Evolutionary conservation across 176 grass and related monocot species (phyloP), one percentile per base, ranked within the genome.

Genomic region (Avena sativa): DNA sequence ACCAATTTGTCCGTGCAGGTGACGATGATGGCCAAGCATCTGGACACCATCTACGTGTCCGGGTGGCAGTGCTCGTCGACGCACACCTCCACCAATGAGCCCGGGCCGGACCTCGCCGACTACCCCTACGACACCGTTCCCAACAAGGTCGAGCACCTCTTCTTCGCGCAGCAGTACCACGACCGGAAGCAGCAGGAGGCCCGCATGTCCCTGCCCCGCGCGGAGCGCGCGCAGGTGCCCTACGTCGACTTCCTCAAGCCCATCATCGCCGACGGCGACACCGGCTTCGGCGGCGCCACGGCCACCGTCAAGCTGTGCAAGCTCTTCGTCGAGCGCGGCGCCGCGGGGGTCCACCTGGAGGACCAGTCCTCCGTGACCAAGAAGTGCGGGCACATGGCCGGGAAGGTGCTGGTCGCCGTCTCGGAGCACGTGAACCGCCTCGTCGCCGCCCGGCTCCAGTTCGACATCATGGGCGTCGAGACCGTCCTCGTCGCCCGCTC

Each of bases 81-180:
- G 30, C 95, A 98, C 88, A 98, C 95, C 71, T 72, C 83, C n/a
- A 95, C 81, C 15, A 93, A 95, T 16, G 95, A 98, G 88, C 93
- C 91, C 3, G 95, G 95, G 2, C 95, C 95, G 0, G 93, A 98
- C 89, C 93, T 98, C 78, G 95, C 95, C 10, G 95, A 98, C 88
- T 98, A 98, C 89, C 93, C 95, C 21, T 98, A 98, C 85, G 95
- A 98, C 95, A 95, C 95, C 6, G 95, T 93, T 40, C 93, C 95
- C 46, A 95, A 98, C 88, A 95, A 98, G 83, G 95, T 98, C 0
- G 95, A 93, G 32, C 95, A 98, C 81, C 95, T 98, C 52, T 98
- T 98, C 86, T 87, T 89, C 81, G 91, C 91, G 10, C 95, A 95
- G 75, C 86, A 85, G 36, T 95, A 90, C 82, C 95, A 98, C 77